Percentiles rank a stretch among this genome's conserved stretches.
Conservation (phyloP, 768 basidiomycete genomes). For the Crassisporium funariophilum region DNA sequence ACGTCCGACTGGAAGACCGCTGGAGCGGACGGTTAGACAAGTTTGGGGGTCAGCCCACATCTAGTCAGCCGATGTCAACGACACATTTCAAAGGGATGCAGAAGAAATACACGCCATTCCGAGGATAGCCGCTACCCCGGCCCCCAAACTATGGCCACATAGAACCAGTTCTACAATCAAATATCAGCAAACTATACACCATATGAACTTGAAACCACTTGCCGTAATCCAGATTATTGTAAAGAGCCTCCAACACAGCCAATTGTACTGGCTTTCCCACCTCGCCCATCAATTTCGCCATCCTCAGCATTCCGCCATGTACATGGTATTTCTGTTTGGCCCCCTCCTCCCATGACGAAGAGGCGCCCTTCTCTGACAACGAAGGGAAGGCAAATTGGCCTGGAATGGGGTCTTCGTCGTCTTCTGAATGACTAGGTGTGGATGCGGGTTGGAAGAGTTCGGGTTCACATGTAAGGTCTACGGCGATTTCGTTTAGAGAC, state of each 20-base stretch:
- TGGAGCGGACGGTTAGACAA: constrained; percentile 66
- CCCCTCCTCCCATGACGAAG: constrained; percentile 22
- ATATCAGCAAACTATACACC: too few relatives aligned
- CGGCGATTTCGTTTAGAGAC: constrained; percentile 86
- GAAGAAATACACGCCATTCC: constrained; percentile 51
- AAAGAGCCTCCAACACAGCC: constrained; percentile 70
- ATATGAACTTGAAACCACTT: too few relatives aligned
- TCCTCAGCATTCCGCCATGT: constrained; percentile 79
- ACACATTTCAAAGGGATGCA: not conserved
- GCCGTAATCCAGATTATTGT: constrained; percentile 74
- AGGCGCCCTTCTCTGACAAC: constrained; percentile 22
- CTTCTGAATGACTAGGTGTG: constrained; percentile 31
- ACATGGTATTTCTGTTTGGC: constrained; percentile 51
- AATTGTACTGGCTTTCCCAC: constrained; percentile 76
- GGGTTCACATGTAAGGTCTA: constrained; percentile 81
- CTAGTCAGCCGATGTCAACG: constrained; percentile 34
- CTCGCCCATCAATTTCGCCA: constrained; percentile 80
- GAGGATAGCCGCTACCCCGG: constrained; percentile 76
- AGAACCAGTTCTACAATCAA: constrained; percentile 60
- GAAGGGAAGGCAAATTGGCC: constrained; percentile 41
- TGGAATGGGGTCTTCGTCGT: constrained; percentile 35
- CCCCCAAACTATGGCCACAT: constrained; percentile 84
- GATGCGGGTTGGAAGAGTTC: constrained; percentile 62
- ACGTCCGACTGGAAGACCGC: constrained; percentile 68
- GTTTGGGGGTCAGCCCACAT: constrained; percentile 87